Conservation (phyloP, 2,329 filamentous ascomycete genomes). For the Pleoardoris graminearum region DNA sequence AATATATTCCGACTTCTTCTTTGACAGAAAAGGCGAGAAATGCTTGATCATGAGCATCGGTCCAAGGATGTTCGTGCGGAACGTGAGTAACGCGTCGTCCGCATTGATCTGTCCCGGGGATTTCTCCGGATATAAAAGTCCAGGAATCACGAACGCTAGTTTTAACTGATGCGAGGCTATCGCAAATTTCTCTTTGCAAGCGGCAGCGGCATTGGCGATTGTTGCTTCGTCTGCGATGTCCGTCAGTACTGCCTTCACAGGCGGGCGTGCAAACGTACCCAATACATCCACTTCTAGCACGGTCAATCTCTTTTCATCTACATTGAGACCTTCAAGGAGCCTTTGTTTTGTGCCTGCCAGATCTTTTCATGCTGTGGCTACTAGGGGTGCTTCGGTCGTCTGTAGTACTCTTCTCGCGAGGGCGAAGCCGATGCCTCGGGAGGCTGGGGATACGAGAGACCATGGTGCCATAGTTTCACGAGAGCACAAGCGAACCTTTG, state of each 20-base stretch:
- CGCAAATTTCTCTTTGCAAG: constrained; percentile 59
- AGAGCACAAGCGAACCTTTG: too few relatives aligned
- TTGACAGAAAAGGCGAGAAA: constrained; percentile 70
- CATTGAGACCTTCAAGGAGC: constrained; percentile 55
- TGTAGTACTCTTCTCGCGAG: constrained; percentile 61
- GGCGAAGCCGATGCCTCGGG: constrained; percentile 65
- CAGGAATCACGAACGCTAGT: constrained; percentile 70
- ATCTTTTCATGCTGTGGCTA: constrained; percentile 63
- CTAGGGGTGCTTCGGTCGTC: constrained; percentile 61
- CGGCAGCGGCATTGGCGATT: constrained; percentile 60
- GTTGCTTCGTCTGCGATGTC: constrained; percentile 60
- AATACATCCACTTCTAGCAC: constrained; percentile 61
- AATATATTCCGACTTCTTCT: constrained; percentile 43
- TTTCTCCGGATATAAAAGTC: constrained; percentile 74
- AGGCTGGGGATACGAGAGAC: constrained; percentile 61
- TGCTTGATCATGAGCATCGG: constrained; percentile 78
- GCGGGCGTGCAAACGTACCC: constrained; percentile 46
- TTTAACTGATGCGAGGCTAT: constrained; percentile 59
- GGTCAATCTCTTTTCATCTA: constrained; percentile 53
- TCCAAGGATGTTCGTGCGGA: constrained; percentile 73
- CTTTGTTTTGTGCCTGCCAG: constrained; percentile 53
- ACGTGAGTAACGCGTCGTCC: constrained; percentile 65
- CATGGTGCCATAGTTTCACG: constrained; percentile 49
- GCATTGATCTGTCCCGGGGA: constrained; percentile 67
- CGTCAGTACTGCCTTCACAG: neutral